phyloP scores from a whole-genome alignment of 2,329 filamentous ascomycete species.

The Botrytis paeoniae region DNA sequence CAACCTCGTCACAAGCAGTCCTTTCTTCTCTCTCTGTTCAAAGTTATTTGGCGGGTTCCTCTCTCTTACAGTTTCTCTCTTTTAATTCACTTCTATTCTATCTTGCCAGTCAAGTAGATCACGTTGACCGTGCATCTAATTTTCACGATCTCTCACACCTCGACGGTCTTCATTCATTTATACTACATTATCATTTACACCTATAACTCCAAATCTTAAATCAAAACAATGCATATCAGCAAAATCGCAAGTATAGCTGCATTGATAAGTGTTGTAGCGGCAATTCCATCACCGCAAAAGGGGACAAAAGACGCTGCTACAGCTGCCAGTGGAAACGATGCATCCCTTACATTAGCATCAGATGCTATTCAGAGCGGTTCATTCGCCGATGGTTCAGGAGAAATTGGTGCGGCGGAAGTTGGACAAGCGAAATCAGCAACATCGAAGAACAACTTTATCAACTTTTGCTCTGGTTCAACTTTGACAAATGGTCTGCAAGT shows the following conservation, averaged over 20 bases:
- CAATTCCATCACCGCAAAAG: constrained; percentile 23
- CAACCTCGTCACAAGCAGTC: constrained; percentile 29
- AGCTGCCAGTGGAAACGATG: constrained; percentile 4
- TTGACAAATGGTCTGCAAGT: constrained; percentile 61
- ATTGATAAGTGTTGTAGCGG: constrained; percentile 29
- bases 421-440: constrained; percentile 33
- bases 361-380: constrained; percentile 36
- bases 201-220: constrained; percentile 8
- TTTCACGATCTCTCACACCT: constrained; percentile 33
- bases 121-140: constrained; percentile 40
- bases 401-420: constrained; percentile 29
- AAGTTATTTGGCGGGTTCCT: constrained; percentile 31
- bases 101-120: constrained; percentile 40
- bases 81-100: constrained; percentile 29
- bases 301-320: background rate
- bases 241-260: constrained; percentile 30
- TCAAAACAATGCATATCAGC: constrained; percentile 27
- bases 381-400: constrained; percentile 30
- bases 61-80: constrained; percentile 34
- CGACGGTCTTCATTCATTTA: constrained; percentile 37
- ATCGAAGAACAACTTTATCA: constrained; percentile 39
- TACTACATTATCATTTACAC: constrained; percentile 20
- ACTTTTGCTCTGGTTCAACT: constrained; percentile 39
- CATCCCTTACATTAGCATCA: constrained; percentile 28
- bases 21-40: constrained; percentile 24